These are phyloP conservation scores for Erysimum cheiri DNA, from an alignment of 441 rosid species.

Conservation along the genomic window DNA sequence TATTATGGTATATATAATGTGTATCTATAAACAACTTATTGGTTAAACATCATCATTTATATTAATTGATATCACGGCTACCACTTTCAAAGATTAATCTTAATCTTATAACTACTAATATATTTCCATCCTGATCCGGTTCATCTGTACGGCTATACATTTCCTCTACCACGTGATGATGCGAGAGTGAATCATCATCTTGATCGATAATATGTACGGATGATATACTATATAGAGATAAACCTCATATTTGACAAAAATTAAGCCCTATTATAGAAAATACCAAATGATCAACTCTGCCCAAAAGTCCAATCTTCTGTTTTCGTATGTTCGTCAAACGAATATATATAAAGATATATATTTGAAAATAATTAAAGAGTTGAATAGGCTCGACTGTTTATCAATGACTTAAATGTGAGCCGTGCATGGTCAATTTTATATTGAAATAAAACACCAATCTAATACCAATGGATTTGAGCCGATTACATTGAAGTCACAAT, in stretches of 20 bases:
- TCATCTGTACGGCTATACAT: neutral
- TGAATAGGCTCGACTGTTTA: neutral
- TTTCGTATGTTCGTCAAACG: neutral
- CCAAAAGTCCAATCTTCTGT: slow-evolving; percentile 14
- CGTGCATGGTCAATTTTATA: slow-evolving; percentile 17
- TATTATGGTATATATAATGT: neutral
- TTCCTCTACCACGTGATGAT: neutral
- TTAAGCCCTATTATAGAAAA: neutral
- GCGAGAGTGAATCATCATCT: slow-evolving; percentile 27
- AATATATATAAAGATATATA: neutral
- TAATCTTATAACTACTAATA: neutral
- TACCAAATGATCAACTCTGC: slow-evolving; percentile 14
- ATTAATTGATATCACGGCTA: neutral
- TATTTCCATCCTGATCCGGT: neutral
- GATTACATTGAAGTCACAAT: slow-evolving; percentile 7
- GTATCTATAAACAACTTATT: slow-evolving; percentile 12
- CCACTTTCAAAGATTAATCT: slow-evolving; percentile 5
- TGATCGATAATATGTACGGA: slow-evolving; percentile 13
- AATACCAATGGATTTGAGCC: neutral
- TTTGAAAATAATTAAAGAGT: neutral
- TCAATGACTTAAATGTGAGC: neutral
- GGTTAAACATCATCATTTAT: slow-evolving; percentile 4
- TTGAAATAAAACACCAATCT: neutral
- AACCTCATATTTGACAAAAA: slow-evolving; percentile 9
- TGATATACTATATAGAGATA: neutral